Percentiles rank a stretch among this genome's conserved stretches.
phyloP scores from a whole-genome alignment of 805 yeast species.

The Candida vartiovaarae region DNA sequence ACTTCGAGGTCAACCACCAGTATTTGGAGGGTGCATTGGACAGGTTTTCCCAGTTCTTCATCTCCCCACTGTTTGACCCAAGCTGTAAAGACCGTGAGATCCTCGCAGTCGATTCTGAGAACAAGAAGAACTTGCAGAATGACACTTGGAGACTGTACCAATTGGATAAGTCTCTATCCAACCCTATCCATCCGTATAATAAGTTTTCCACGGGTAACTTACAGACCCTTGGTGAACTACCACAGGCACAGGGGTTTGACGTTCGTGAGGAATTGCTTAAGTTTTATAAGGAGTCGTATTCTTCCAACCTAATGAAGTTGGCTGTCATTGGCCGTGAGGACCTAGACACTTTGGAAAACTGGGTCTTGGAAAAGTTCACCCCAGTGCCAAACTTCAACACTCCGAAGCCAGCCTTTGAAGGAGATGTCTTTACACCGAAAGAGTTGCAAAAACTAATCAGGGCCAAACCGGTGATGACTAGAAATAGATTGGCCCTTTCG shows the following conservation, averaged over 20 bases:
- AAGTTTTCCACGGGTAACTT: slow-evolving; percentile 89
- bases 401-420: slow-evolving; percentile 31
- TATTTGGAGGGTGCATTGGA: slow-evolving; percentile 83
- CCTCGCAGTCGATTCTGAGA: slow-evolving; percentile 92
- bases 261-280: slow-evolving; percentile 77
- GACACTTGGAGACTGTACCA: slow-evolving; percentile 88
- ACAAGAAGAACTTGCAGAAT: slow-evolving; percentile 86
- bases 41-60: slow-evolving; percentile 88
- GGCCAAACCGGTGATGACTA: slow-evolving; percentile 81
- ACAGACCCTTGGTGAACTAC: slow-evolving; percentile 63
- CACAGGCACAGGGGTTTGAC: slow-evolving; percentile 52
- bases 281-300: slow-evolving; percentile 65
- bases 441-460: slow-evolving; percentile 48
- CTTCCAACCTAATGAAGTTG: slow-evolving; percentile 83
- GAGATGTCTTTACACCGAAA: slow-evolving; percentile 40
- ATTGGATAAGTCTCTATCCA: slow-evolving; percentile 67
- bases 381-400: slow-evolving; percentile 43
- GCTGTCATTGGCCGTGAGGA: slow-evolving; percentile 80
- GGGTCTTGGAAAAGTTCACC: slow-evolving; percentile 65
- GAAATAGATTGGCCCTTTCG: slow-evolving; percentile 54
- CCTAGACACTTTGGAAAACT: slow-evolving; percentile 58
- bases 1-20: slow-evolving; percentile 73
- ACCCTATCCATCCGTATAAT: slow-evolving; percentile 72
- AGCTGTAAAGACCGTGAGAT: slow-evolving; percentile 87
- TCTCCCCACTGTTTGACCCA: slow-evolving; percentile 66